phyloP scores from a whole-genome alignment of 2,329 filamentous ascomycete species.

The Penicillium sp. region DNA sequence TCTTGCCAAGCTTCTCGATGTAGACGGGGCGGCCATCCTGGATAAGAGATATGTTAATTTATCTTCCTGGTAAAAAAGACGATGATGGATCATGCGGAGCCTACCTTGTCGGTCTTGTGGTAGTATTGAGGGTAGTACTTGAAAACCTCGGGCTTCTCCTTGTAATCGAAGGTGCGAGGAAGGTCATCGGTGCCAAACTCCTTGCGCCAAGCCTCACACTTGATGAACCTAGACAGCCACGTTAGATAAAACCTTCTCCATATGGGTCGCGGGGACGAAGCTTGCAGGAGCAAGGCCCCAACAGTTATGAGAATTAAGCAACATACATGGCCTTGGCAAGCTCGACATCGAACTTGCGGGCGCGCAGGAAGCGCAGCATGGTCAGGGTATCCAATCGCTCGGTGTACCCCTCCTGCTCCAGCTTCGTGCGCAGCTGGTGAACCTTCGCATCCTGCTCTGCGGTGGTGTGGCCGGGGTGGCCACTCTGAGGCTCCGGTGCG shows the following conservation, averaged over 20 bases:
- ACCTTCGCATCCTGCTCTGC: constrained; percentile 86
- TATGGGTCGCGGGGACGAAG: background rate
- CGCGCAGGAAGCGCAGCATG: constrained; percentile 86
- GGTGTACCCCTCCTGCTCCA: constrained; percentile 79
- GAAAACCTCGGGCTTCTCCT: constrained; percentile 78
- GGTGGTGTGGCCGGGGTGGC: constrained; percentile 86
- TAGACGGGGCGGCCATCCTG: constrained; percentile 96
- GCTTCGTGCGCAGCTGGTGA: constrained; percentile 75
- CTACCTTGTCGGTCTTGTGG: constrained; percentile 69
- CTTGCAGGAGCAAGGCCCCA: background rate
- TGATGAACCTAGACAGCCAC: constrained; percentile 69
- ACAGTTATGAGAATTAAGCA: constrained; percentile 3
- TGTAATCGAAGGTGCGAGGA: constrained; percentile 78
- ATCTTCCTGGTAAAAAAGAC: background rate
- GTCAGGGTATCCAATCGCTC: constrained; percentile 89
- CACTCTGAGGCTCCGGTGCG: constrained; percentile 65
- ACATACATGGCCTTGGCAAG: constrained; percentile 82
- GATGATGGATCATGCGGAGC: constrained; percentile 6
- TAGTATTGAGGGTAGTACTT: constrained; percentile 98
- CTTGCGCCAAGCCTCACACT: constrained; percentile 87
- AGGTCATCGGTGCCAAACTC: constrained; percentile 81
- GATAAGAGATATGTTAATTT: background rate
- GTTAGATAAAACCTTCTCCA: constrained; percentile 3
- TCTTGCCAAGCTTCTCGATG: constrained; percentile 92
- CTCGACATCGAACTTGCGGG: constrained; percentile 90